Base-by-base conservation (phyloP, 2,329 filamentous ascomycete species). In the Chalaropsis thielavioides region DNA sequence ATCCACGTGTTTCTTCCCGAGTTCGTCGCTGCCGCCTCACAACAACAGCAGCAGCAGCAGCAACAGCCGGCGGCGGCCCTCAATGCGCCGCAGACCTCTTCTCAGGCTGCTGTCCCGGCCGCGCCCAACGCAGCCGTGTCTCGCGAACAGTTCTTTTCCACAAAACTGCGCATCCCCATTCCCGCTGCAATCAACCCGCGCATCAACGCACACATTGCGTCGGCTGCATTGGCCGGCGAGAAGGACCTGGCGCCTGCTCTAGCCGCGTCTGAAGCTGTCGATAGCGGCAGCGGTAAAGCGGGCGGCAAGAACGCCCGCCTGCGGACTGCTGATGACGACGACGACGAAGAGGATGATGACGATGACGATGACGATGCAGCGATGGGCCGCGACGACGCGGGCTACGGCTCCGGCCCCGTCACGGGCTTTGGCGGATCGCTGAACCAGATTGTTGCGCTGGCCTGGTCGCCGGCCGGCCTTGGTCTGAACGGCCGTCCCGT, bases 391-490 rank as follows among this genome's bases (percentile, higher is more conserved):
- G 72, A 71, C 68, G 74, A 73, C 40, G 72, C 70, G 1, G 80
- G 80, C 11, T 79, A 78, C 3, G 81, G 80, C 0, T 71, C 69
- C 3, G 78, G 78, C 2, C 68, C 75, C 1, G 75, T 82, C 44
- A 79, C 79, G 0, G 76, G 76, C 17, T 75, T 76, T 1, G 81
- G 80, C 3, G 75, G 75, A 59, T 78, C 79, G 2, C 74, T 84
- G 69, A 83, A 81, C 68, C 81, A 84, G 68, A 76, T 81, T 17
- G 76, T 83, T 15, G 72, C 75, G 8, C 68, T 84, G 22, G 79
- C 76, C 60, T 85, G 82, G 82, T 84, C 81, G n/a, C 81, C 82
- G 0, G 73, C 73, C n/a, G 80, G 80, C 1, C 71, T 85, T n/a
- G 82, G 82, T 1, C 76, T 77, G 49, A 82, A 83, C 69, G 71